phyloP scores from a whole-genome alignment of 768 basidiomycete species.

The Russula virescens region DNA sequence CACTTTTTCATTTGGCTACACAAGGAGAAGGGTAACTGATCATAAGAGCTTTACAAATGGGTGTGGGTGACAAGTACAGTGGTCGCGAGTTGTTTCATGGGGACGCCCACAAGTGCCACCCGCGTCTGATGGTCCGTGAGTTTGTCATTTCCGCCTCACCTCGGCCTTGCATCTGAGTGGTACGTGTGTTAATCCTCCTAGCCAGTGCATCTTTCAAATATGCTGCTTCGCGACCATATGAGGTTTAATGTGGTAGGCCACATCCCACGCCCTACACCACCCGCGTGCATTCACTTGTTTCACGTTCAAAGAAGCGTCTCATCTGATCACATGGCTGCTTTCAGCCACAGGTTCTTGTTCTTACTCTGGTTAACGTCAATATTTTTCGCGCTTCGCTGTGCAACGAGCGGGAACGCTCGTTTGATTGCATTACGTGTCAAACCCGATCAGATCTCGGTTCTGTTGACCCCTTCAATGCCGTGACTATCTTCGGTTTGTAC shows the following conservation, averaged over 20 bases:
- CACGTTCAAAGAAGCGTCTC: slow-evolving; percentile 7
- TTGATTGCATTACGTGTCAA: neutral
- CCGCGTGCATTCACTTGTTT: slow-evolving; percentile 6
- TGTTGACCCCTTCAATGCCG: neutral
- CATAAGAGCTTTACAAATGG: slow-evolving; percentile 12
- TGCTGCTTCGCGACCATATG: neutral
- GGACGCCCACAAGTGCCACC: neutral
- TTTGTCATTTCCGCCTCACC: neutral
- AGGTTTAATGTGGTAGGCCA: no score
- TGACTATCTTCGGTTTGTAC: slow-evolving; percentile 1
- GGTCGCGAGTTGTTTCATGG: slow-evolving; percentile 4
- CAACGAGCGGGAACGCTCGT: neutral
- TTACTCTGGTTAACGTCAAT: slow-evolving; percentile 3
- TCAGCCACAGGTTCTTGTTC: slow-evolving; percentile 20
- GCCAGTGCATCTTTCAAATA: neutral
- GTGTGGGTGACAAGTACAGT: neutral
- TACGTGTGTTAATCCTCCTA: neutral
- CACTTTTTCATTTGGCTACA: slow-evolving; percentile 15
- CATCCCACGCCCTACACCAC: slow-evolving; percentile 21
- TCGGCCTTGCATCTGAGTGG: neutral
- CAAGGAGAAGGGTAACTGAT: slow-evolving; percentile 1
- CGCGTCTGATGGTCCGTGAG: neutral
- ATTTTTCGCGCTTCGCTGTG: neutral
- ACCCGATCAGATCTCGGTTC: slow-evolving; percentile 1
- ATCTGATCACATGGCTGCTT: slow-evolving; percentile 2